Conservation (phyloP, 805 yeast species). For the Scheffersomyces coipomensis region DNA sequence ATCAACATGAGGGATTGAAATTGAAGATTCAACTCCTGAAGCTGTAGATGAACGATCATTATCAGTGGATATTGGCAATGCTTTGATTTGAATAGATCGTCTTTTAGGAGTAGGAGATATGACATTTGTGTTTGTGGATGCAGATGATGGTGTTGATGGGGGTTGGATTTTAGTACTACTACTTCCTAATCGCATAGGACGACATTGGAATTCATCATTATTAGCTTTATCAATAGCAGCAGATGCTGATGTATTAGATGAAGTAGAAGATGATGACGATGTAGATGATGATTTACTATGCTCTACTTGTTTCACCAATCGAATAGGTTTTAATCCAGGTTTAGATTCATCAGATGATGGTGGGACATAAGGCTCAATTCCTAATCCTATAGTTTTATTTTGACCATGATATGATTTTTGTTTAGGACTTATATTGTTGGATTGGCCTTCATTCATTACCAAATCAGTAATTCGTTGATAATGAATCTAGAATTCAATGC, state of each 20-base stretch:
- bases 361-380: constrained; percentile 8
- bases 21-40: not conserved
- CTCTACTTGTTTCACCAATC: constrained; percentile 24
- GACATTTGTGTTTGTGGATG: too few species aligned
- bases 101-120: too few species aligned
- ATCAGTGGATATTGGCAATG: constrained; percentile 28
- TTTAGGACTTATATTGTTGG: too few species aligned
- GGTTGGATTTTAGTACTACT: constrained; percentile 4
- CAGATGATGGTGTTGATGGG: constrained; percentile 2
- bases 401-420: too few species aligned
- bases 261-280: constrained; percentile 1
- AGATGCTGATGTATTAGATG: not conserved
- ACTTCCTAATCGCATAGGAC: constrained; percentile 33
- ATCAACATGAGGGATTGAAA: constrained; percentile 3
- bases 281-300: constrained; percentile 4
- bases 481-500: too few species aligned
- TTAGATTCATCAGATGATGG: not conserved
- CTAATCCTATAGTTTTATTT: not conserved
- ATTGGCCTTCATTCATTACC: constrained; percentile 1
- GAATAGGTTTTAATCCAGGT: constrained; percentile 20
- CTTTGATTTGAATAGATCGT: constrained; percentile 33
- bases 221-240: constrained; percentile 5
- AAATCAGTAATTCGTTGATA: too few species aligned
- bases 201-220: constrained; percentile 32
- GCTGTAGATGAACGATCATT: constrained; percentile 8